Base-by-base conservation (phyloP, 2,329 filamentous ascomycete genomes). In the Alternaria sp. region DNA sequence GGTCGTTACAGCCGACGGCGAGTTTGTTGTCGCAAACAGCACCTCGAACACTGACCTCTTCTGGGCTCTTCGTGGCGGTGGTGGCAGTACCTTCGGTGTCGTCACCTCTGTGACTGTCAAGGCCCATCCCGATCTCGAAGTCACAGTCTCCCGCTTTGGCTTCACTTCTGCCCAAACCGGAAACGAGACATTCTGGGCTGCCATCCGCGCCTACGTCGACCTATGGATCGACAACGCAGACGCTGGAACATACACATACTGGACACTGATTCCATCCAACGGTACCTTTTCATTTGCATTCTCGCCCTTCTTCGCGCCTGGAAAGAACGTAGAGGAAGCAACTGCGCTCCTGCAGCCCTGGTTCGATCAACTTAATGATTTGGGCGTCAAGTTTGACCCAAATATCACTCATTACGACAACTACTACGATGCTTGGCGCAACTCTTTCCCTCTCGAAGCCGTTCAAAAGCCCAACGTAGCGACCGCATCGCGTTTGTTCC, bases 111-210 rank as follows among this genome's bases (percentile, higher is more conserved):
- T 77, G 4, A 76, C 76, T 5, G 73, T 79, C 27, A 73, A 72
- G 59, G 75, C 75, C 4, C 72, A 77, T 27, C 77, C 77, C 1
- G 75, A 77, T 28, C 60, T 71, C 3, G 69, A 72, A 5, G 76
- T 73, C 5, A 75, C 71, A 3, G 70, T 71, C n/a, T 69, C 69
- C 3, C 75, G 71, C 52, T 78, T 74, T 34, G 68, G 73, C 8
- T 75, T 80, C 43, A 71, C 69, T 2, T 76, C 73, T 20, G 62
- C 58, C 20, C 65, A 72, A 25, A 73, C 77, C 2, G 69, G 74
- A 20, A 69, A 69, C 74, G 64, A 80, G 70, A 75, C 67, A 0
- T 80, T 80, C 70, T 79, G 76, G 68, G 65, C 72, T 1, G 72
- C 71, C 3, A 67, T 77, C 36, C 70, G 70, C 20, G 60, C 67